Evolutionary conservation across 1,284 basidiomycete species (phyloP).

Genomic region (Fistulina hepatica): DNA sequence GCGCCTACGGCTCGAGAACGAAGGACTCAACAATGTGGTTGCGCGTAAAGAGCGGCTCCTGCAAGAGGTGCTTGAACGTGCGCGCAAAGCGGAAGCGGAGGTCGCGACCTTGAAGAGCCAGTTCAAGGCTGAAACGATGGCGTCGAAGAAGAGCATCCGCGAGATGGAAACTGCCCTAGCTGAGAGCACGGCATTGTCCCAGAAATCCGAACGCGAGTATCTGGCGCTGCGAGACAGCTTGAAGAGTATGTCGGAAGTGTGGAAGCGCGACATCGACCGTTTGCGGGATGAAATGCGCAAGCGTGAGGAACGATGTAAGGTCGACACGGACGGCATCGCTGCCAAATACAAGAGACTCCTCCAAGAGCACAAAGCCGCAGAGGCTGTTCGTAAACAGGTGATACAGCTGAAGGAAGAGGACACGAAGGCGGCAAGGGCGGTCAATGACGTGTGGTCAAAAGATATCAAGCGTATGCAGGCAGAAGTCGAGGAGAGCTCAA

Average conservation of each 20-base stretch:
- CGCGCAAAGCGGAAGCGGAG: conserved; percentile 72
- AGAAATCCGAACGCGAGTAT: conserved; percentile 72
- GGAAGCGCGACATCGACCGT: conserved; percentile 55
- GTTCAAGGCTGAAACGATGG: conserved; percentile 59
- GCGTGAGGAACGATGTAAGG: conserved; percentile 53
- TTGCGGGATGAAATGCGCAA: conserved; percentile 60
- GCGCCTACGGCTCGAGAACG: conserved; percentile 71
- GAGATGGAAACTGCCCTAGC: conserved; percentile 65
- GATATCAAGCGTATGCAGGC: conserved; percentile 36
- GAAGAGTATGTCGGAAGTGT: conserved; percentile 55
- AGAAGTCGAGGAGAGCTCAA: conserved; percentile 41
- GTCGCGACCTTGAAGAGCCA: conserved; percentile 51
- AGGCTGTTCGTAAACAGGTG: conserved; percentile 38
- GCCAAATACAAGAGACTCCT: conserved; percentile 53
- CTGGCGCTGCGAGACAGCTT: conserved; percentile 63
- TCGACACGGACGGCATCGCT: conserved; percentile 51
- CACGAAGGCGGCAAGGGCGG: conserved; percentile 31
- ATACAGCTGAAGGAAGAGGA: conserved; percentile 34
- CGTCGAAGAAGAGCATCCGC: conserved; percentile 60
- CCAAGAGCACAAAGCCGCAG: conserved; percentile 45
- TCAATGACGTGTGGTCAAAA: conserved; percentile 41
- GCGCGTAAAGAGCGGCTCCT: conserved; percentile 75
- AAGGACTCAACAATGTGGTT: conserved; percentile 75
- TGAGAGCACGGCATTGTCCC: conserved; percentile 65
- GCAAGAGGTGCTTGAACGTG: conserved; percentile 74